Evolutionary conservation across 768 basidiomycete species (phyloP).

Genomic region (Mycena pura): DNA sequence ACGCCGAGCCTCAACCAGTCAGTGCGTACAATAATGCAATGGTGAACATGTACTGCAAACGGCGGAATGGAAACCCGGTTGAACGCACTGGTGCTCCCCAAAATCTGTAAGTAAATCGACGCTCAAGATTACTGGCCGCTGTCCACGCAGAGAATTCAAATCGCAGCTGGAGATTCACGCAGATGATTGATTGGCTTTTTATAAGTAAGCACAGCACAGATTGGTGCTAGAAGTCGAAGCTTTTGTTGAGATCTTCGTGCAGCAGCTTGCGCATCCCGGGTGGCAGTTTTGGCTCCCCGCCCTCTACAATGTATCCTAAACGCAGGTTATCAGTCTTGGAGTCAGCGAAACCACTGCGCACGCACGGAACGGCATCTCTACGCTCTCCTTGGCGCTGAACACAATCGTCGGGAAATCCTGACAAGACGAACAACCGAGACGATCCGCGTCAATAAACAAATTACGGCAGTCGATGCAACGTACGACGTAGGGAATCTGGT

Average conservation of each 20-base stretch:
- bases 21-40: no score
- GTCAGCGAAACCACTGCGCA: slow-evolving; percentile 21
- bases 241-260: slow-evolving; percentile 84
- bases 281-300: slow-evolving; percentile 77
- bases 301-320: slow-evolving; percentile 55
- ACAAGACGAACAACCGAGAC: neutral
- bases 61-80: no score
- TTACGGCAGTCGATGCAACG: slow-evolving; percentile 31
- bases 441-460: neutral
- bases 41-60: no score
- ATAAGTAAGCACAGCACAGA: no score
- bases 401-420: slow-evolving; percentile 90
- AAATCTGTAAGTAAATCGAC: no score
- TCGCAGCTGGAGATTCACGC: no score
- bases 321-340: neutral
- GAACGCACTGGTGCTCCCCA: no score
- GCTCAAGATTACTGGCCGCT: no score
- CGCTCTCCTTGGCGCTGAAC: slow-evolving; percentile 87
- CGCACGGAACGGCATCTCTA: slow-evolving; percentile 98
- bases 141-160: no score
- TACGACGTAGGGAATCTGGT: slow-evolving; percentile 77
- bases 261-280: slow-evolving; percentile 90
- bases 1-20: no score
- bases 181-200: no score
- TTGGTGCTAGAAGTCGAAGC: slow-evolving; percentile 73